phyloP scores from a whole-genome alignment of 1,284 basidiomycete species.

The Cryptococcus floricola region DNA sequence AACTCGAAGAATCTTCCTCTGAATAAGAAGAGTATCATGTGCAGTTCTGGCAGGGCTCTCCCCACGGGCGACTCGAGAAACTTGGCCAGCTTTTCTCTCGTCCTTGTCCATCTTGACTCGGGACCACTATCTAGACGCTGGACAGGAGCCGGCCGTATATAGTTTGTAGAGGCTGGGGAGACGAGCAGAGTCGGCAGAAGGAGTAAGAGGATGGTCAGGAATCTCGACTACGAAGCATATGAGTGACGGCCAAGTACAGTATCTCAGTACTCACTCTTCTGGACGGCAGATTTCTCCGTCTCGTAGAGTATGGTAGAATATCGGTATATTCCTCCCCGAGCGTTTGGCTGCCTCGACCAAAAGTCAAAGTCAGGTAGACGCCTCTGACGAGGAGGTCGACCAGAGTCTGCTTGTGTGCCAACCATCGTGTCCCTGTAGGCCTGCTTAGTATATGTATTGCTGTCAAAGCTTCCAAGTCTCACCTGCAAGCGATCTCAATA shows the following conservation, averaged over 20 bases:
- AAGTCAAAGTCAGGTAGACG: constrained; percentile 70
- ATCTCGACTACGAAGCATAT: constrained; percentile 33
- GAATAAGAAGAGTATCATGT: constrained; percentile 77
- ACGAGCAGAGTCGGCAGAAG: constrained; percentile 60
- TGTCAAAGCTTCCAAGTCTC: not conserved
- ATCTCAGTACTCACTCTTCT: constrained; percentile 18
- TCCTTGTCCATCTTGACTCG: constrained; percentile 4
- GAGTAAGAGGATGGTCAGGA: constrained; percentile 61
- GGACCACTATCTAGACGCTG: not conserved
- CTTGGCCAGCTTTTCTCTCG: constrained; percentile 5
- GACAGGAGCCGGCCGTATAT: constrained; percentile 40
- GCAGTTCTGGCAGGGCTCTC: constrained; percentile 57
- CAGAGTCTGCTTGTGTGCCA: constrained; percentile 76
- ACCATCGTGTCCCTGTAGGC: constrained; percentile 70
- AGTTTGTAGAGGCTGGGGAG: constrained; percentile 43
- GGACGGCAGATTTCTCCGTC: constrained; percentile 16
- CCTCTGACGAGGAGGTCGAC: constrained; percentile 68
- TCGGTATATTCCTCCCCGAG: constrained; percentile 89
- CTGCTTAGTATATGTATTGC: not conserved
- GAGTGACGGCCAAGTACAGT: not conserved
- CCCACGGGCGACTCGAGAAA: constrained; percentile 37
- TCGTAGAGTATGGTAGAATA: constrained; percentile 65
- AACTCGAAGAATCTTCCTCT: constrained; percentile 74
- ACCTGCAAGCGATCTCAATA: constrained; percentile 75
- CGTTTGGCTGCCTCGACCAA: constrained; percentile 74